These are phyloP conservation scores for Scutellaria baicalensis DNA, from an alignment of 257 asterid genomes.

Conservation along the genomic window DNA sequence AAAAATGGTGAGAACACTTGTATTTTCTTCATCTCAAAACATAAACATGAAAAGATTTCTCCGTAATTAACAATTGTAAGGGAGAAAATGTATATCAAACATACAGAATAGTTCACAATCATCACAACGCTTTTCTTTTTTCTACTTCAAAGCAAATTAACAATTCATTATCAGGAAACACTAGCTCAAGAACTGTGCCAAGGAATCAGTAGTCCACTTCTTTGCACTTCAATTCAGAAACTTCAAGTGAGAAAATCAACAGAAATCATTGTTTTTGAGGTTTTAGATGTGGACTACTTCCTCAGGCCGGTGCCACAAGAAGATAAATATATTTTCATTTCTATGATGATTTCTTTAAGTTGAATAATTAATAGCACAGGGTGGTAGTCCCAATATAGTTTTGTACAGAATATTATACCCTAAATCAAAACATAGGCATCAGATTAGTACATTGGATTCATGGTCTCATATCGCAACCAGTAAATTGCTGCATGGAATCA, in stretches of 20 bases:
- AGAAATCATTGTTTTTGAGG: background rate
- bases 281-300: background rate
- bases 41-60: background rate
- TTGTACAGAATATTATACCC: background rate
- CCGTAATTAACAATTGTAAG: background rate
- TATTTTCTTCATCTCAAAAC: background rate
- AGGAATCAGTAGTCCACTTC: background rate
- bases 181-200: background rate
- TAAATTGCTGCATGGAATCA: background rate
- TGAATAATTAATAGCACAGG: background rate
- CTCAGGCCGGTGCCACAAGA: background rate
- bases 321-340: background rate
- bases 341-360: background rate
- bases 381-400: background rate
- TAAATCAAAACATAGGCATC: background rate
- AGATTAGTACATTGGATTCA: background rate
- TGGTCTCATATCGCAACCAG: background rate
- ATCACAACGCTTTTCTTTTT: background rate
- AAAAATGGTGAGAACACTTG: background rate
- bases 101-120: background rate
- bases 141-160: background rate
- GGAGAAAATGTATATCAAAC: background rate
- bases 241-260: background rate
- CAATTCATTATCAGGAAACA: background rate
- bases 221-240: background rate